These are phyloP conservation scores for Leptomonas pyrrhocoris DNA, from an alignment of 208 protist species.

Conservation along the genomic window DNA sequence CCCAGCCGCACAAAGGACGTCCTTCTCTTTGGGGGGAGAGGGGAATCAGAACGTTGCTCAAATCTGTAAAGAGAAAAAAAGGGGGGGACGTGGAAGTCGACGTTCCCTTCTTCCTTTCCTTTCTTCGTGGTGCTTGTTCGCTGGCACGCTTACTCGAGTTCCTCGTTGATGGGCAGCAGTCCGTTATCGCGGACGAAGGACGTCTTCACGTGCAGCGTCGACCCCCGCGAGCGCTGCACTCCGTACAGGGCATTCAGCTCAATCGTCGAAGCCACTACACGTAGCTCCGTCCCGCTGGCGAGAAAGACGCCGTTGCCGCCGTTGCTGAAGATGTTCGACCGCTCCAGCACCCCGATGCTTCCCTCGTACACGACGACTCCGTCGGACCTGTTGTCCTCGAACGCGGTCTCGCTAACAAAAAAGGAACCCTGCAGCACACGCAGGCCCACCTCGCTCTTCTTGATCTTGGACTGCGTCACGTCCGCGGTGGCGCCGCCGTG, in stretches of 20 bases:
- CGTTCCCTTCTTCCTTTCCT: too few species aligned
- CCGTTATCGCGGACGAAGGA: conserved; percentile 67
- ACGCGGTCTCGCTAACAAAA: conserved; percentile 39
- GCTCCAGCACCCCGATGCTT: conserved; percentile 37
- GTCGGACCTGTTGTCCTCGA: conserved; percentile 53
- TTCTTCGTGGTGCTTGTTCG: too few species aligned
- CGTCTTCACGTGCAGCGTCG: conserved; percentile 46
- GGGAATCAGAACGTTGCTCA: too few species aligned
- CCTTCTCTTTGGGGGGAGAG: too few species aligned
- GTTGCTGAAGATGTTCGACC: conserved; percentile 53
- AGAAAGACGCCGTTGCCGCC: conserved; percentile 68
- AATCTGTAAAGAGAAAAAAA: too few species aligned
- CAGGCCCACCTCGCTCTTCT: conserved; percentile 56
- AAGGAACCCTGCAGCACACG: conserved; percentile 30
- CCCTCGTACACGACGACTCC: conserved; percentile 61
- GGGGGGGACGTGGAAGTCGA: too few species aligned
- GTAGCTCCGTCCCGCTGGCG: conserved; percentile 28
- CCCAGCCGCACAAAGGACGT: too few species aligned
- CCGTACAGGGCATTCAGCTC: conserved; percentile 75
- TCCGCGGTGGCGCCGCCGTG: conserved; percentile 37
- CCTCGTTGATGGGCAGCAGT: conserved; percentile 61
- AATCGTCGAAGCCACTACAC: conserved; percentile 50
- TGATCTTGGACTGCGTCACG: conserved; percentile 48
- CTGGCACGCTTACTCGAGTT: background rate
- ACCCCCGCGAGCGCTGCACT: conserved; percentile 57